Evolutionary conservation across 139 green algal genomes (phyloP).

Genomic region (Haematococcus lacustris): DNA sequence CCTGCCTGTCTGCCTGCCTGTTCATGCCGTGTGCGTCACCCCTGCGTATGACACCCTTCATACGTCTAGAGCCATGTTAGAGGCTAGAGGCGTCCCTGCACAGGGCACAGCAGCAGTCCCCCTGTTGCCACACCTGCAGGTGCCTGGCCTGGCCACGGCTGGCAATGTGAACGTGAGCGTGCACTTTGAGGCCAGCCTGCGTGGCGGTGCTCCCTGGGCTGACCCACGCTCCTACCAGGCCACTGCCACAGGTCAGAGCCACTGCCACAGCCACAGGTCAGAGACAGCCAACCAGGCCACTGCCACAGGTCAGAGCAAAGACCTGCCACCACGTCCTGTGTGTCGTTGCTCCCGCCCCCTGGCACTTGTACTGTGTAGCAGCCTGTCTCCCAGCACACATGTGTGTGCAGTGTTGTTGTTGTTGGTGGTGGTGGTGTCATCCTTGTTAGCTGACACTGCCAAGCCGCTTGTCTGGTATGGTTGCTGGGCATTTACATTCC

Average conservation of each 20-base stretch:
- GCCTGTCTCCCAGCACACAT: no score
- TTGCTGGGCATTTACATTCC: no score
- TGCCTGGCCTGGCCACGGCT: conserved; percentile 16
- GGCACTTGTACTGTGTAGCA: no score
- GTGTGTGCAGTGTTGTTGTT: no score
- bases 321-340: no score
- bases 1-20: not conserved
- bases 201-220: conserved; percentile 2
- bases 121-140: not conserved
- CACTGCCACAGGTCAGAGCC: no score
- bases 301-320: not conserved
- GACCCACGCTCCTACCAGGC: not conserved
- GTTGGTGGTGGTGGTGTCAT: no score
- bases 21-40: not conserved
- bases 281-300: not conserved
- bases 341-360: no score
- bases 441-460: no score
- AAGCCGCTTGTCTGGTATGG: no score
- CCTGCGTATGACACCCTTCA: not conserved
- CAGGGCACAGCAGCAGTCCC: not conserved
- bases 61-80: not conserved
- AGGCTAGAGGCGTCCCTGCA: not conserved
- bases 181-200: conserved; percentile 24
- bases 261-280: no score
- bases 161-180: conserved; percentile 11